phyloP scores from a whole-genome alignment of 768 basidiomycete genomes.

The Leccinellum albellum region DNA sequence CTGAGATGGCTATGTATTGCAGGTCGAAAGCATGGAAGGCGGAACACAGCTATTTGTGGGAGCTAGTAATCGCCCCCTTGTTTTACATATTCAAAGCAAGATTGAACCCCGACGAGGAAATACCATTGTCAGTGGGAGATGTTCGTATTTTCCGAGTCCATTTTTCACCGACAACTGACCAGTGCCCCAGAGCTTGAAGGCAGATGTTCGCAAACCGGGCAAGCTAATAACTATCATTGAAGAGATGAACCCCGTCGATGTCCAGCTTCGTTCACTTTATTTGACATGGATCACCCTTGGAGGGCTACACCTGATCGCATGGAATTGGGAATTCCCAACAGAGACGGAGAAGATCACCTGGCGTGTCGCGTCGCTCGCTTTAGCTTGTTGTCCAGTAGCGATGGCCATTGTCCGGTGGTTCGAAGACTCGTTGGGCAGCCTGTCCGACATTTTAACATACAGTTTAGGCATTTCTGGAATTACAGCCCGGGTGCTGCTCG shows the following conservation, averaged over 20 bases:
- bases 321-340: neutral
- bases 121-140: neutral
- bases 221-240: neutral
- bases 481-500: neutral
- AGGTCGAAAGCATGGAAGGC: neutral
- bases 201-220: neutral
- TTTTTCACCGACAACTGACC: neutral
- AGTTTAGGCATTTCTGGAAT: neutral
- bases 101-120: neutral
- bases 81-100: neutral
- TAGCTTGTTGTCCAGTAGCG: neutral
- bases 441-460: neutral
- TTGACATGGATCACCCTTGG: neutral
- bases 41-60: neutral
- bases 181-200: neutral
- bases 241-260: neutral
- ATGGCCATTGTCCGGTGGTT: neutral
- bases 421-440: neutral
- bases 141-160: neutral
- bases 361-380: neutral
- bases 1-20: neutral
- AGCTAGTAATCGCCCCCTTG: neutral
- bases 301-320: constrained; percentile 1
- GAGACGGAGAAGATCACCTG: neutral
- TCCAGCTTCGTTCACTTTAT: neutral